Percentiles rank a stretch among this genome's conserved stretches.
These are phyloP conservation scores for Collybia mongolica DNA, from an alignment of 768 basidiomycete genomes.

Conservation along the genomic window DNA sequence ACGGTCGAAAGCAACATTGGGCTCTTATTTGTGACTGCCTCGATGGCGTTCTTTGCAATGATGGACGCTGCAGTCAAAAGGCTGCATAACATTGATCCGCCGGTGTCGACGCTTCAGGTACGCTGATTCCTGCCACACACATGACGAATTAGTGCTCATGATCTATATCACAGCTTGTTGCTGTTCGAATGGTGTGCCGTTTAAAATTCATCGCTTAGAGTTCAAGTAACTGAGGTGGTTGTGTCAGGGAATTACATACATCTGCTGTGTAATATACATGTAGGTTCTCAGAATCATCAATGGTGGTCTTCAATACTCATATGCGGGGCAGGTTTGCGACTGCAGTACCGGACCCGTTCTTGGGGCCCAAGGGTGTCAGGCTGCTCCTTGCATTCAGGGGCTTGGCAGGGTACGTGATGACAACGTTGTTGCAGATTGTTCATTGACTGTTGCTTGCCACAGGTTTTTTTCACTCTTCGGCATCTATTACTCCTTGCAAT, in stretches of 20 bases:
- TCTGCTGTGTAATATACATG: conserved; percentile 53
- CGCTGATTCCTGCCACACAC: conserved; percentile 6
- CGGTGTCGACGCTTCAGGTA: conserved; percentile 57
- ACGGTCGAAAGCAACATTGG: conserved; percentile 43
- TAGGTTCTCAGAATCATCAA: conserved; percentile 9
- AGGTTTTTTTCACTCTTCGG: conserved; percentile 59
- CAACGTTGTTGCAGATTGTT: background rate
- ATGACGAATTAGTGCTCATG: background rate
- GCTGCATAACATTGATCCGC: conserved; percentile 54
- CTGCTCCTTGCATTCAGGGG: conserved; percentile 56
- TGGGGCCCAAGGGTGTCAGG: conserved; percentile 71
- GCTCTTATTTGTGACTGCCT: conserved; percentile 51
- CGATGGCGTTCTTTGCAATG: conserved; percentile 59
- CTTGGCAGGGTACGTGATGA: conserved; percentile 48
- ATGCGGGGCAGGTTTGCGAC: background rate
- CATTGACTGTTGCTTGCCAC: background rate
- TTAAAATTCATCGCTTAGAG: background rate
- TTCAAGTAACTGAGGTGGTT: conserved; percentile 1
- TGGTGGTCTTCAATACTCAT: background rate
- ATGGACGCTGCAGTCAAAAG: conserved; percentile 64
- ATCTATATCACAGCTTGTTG: conserved; percentile 39
- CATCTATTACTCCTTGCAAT: conserved; percentile 64
- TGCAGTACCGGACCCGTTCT: conserved; percentile 47
- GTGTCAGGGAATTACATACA: conserved; percentile 46
- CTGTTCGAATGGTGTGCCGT: conserved; percentile 52